These are phyloP conservation scores for Cyclotella cryptica DNA, from an alignment of 108 stramenopile genomes.

Conservation along the genomic window DNA sequence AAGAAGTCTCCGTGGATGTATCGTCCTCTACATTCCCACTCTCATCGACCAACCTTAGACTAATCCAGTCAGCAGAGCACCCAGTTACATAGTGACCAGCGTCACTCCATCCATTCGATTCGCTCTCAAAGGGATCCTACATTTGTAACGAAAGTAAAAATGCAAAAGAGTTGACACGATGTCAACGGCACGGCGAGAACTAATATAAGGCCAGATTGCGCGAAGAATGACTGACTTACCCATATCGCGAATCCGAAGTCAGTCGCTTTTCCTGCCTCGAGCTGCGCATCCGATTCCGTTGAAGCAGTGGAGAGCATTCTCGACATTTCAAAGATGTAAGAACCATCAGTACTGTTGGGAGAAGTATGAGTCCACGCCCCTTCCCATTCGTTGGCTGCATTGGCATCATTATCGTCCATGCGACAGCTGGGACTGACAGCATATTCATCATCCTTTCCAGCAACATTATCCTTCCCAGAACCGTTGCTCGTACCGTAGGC, in stretches of 20 bases:
- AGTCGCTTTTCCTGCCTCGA: neutral
- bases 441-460: constrained; percentile 53
- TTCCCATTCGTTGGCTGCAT: constrained; percentile 43
- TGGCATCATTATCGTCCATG: constrained; percentile 40
- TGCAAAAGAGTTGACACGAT: no score
- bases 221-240: neutral
- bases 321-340: constrained; percentile 4
- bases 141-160: neutral
- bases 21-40: constrained; percentile 1
- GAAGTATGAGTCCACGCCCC: neutral
- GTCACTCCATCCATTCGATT: constrained; percentile 44
- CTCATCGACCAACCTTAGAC: constrained; percentile 23
- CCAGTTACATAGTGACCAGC: constrained; percentile 48
- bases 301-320: neutral
- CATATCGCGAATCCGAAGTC: constrained; percentile 6
- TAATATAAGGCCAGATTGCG: no score
- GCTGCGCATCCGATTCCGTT: neutral
- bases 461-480: constrained; percentile 40
- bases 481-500: constrained; percentile 27
- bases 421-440: constrained; percentile 46
- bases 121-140: constrained; percentile 52
- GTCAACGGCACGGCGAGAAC: no score
- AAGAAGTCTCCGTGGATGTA: neutral
- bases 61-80: constrained; percentile 48
- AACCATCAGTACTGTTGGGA: neutral